Evolutionary conservation across 805 yeast genomes (phyloP), one percentile per base, ranked within the genome.

Genomic region (Pichia cephalocereana): DNA sequence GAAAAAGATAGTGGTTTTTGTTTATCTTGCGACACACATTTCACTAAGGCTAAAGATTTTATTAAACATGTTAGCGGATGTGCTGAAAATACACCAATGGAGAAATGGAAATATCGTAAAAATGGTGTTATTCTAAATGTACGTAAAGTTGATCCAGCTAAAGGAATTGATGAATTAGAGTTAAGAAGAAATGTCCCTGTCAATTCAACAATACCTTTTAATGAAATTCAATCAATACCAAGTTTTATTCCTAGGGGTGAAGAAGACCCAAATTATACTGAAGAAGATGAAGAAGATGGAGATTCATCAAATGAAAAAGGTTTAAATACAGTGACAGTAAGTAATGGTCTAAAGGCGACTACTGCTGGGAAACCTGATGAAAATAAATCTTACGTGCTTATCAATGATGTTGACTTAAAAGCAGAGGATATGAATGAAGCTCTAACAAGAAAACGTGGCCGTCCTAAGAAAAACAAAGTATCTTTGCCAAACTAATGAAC

Each of bases 31-130:
- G 77, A 76, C 45, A 68, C 70, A 49, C 69, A 70, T 69, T 85
- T 83, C 56, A 66, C 69, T 12, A 63, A 69, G 37, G 72, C 82
- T 27, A 79, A 77, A 51, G 65, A 65, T 3, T 85, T 84, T 59
- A 70, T 84, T 31, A 80, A 74, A 39, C 91, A 84, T 60, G 80
- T 85, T 51, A 70, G 70, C 28, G 77, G 72, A 17, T 84, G 91
- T 63, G 83, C 89, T 5, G 48, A 55, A 40, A 56, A 56, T 41
- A 62, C 67, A 2, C 67, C 67, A 31, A 64, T 46, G 67, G 64
- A 66, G 32, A 57, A 55, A 38, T 63, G 67, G 67, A 54, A 58
- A 32, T 62, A 54, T 48, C 63, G 61, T 44, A 64, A 62, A 39
- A 64, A 61, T 49, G 67, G 68, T 9, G 50, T 56, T 17, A 57